Evolutionary conservation across 352 stramenopile species (phyloP).

Genomic region (Phytophthora nicotianae): DNA sequence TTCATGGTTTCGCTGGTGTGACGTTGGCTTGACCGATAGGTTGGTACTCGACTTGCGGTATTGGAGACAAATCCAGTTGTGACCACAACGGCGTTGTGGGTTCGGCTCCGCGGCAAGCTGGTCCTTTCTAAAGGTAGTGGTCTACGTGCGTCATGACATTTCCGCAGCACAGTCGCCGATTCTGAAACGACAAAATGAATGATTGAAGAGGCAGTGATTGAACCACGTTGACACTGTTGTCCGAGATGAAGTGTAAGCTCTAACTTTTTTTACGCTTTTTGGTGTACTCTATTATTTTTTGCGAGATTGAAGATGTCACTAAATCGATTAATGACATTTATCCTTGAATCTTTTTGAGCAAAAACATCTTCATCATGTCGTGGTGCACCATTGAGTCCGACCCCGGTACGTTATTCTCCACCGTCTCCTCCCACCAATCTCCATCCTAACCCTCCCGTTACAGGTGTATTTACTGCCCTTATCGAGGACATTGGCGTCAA

Average conservation of each 20-base stretch:
- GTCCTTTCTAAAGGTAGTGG: no score
- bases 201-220: background rate
- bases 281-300: no score
- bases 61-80: conserved; percentile 13
- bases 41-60: conserved; percentile 12
- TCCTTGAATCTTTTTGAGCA: background rate
- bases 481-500: conserved; percentile 94
- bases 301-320: conserved; percentile 3
- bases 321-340: background rate
- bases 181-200: background rate
- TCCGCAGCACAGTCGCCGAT: background rate
- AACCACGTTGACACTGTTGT: no score
- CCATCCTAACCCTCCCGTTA: background rate
- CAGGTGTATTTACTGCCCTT: conserved; percentile 91
- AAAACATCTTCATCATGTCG: conserved; percentile 42
- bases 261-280: no score
- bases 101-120: background rate
- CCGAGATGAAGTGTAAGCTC: no score
- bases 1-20: conserved; percentile 8
- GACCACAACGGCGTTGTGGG: background rate
- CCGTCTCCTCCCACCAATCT: background rate
- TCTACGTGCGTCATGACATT: background rate
- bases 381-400: conserved; percentile 86
- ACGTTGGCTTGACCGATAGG: background rate
- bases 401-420: conserved; percentile 40